Conservation (phyloP, 306 rosid genomes). For the Dryas alaskensis region DNA sequence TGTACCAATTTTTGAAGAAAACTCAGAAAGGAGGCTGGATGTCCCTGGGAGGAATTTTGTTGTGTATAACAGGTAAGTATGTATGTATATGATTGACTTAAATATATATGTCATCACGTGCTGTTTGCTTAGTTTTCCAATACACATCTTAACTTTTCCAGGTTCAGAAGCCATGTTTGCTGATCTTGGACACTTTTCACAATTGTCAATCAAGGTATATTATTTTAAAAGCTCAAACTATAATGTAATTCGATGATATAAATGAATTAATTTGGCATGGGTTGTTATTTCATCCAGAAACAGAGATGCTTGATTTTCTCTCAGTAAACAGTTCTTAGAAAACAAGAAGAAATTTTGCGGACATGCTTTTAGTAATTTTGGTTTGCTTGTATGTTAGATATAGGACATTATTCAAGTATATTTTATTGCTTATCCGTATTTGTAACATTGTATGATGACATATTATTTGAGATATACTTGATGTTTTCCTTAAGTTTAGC, state of each 20-base stretch:
- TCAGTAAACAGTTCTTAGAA: not conserved
- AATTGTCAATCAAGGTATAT: constrained; percentile 79
- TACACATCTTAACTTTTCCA: constrained; percentile 27
- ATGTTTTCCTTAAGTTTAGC: too few relatives aligned
- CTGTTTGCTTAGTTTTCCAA: constrained; percentile 20
- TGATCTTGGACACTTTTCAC: constrained; percentile 97
- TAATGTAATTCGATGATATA: not conserved
- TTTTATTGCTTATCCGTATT: not conserved
- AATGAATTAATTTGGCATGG: not conserved
- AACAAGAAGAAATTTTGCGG: not conserved
- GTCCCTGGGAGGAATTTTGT: constrained; percentile 90
- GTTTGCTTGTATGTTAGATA: not conserved
- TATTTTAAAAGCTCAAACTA: not conserved
- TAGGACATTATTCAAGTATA: not conserved
- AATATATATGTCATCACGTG: constrained; percentile 17
- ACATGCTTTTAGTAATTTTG: not conserved
- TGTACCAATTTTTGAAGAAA: constrained; percentile 58
- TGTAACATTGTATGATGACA: too few relatives aligned
- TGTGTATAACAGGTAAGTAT: constrained; percentile 80
- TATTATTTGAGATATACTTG: too few relatives aligned
- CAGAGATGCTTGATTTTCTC: not conserved
- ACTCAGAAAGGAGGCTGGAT: constrained; percentile 73
- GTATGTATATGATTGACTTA: constrained; percentile 23
- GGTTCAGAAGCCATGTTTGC: constrained; percentile 99
- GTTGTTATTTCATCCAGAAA: not conserved